phyloP scores from a whole-genome alignment of 768 basidiomycete genomes.

The Phanerodontia chrysosporium region DNA sequence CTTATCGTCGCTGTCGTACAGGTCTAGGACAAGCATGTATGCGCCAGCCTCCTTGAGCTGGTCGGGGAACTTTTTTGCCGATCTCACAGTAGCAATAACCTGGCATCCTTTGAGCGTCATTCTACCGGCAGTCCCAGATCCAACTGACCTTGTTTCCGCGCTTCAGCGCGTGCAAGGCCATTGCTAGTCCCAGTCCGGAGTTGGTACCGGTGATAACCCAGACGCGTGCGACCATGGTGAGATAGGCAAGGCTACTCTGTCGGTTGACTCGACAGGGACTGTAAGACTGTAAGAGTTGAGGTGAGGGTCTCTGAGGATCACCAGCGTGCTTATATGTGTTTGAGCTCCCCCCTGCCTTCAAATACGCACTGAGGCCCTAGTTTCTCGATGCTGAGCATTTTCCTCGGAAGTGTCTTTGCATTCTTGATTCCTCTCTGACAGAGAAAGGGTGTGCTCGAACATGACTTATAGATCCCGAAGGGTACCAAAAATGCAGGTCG shows the following conservation, averaged over 20 bases:
- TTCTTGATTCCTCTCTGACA: no score
- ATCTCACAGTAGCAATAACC: slow-evolving; percentile 9
- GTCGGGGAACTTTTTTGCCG: slow-evolving; percentile 3
- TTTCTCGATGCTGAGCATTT: no score
- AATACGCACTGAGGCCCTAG: no score
- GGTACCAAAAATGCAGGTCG: no score
- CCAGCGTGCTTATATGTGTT: no score
- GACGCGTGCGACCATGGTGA: background rate
- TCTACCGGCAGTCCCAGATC: background rate
- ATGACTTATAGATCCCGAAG: no score
- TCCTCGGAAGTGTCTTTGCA: no score
- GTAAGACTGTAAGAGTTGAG: no score
- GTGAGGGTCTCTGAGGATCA: no score
- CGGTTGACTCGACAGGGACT: no score
- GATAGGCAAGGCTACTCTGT: background rate
- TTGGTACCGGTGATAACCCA: slow-evolving; percentile 14
- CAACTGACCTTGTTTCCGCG: slow-evolving; percentile 7
- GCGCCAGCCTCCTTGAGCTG: background rate
- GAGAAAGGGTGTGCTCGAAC: no score
- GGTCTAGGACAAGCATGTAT: slow-evolving; percentile 1
- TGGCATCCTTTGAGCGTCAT: background rate
- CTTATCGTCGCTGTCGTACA: background rate
- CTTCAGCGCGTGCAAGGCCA: slow-evolving; percentile 1
- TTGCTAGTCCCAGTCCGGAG: slow-evolving; percentile 8
- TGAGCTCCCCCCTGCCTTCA: no score